Evolutionary conservation across 495 filamentous ascomycete species (phyloP), one percentile per base, ranked within the genome.

Genomic region (Aspergillus sclerotiicarbonarius): DNA sequence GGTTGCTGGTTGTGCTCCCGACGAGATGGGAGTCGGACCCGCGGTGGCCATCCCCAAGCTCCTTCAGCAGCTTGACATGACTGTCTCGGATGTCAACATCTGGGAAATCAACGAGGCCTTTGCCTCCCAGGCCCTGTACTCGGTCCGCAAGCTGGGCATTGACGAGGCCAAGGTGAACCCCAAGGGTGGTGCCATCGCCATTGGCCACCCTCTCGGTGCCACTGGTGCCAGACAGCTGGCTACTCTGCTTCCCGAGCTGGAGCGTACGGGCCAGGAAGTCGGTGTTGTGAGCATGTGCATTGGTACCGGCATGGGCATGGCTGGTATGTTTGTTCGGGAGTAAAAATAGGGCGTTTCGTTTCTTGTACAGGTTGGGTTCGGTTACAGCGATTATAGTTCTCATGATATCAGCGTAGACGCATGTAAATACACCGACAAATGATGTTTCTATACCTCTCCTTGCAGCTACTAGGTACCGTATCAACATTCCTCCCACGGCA

Each of bases 31-130:
- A 39, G 81, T 96, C 51, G 92, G 92, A 0, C 92, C 92, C 10
- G 90, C 90, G 6, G 64, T 94, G 30, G 92, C 90, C 1, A 91
- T 96, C 43, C 92, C 92, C 25, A 90, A 87, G 68, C 78, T 96
- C 43, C 74, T 96, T 18, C 67, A 79, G 48, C 79, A 81, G 54
- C 79, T 87, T 9, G 90, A 86, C 16, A 58, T 96, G 35, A 64
- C 65, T 49, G 84, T 76, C 6, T 73, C 77, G 9, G 90, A 97
- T 49, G 86, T 97, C 0, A 82, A 87, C 6, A 76, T 93, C n/a
- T 96, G 91, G 91, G 92, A 97, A 80, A 87, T 97, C 69, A 97
- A 96, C 71, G 92, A 96, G 80, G 92, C 92, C 18, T 97, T 96
- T 74, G 92, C 92, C 4, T 89, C 87, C 53, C 92, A 97, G 76